Base-by-base conservation (phyloP, 495 filamentous ascomycete species). In the Xylaria nigripes region DNA sequence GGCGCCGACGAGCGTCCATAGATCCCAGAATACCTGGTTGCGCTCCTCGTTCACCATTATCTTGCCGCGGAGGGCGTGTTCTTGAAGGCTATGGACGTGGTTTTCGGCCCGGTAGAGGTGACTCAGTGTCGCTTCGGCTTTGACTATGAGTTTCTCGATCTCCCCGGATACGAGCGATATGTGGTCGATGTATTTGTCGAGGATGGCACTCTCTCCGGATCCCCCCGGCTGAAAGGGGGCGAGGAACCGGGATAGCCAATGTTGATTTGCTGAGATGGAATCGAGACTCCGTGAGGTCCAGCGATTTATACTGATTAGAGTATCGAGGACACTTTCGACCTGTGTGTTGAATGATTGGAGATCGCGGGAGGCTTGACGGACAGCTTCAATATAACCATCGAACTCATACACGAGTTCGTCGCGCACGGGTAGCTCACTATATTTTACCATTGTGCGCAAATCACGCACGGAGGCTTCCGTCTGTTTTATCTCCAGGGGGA, bases 381-480 rank as follows among this genome's bases (percentile, higher is more conserved):
- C 79, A 6, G 75, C 77, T 6, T 82, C 77, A 58, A 87, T 80
- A 70, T 86, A 86, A 25, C 76, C 78, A 59, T 80, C 74, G 48
- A 89, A 82, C 61, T 86, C 85, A 16, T 81, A 74, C 3, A 84
- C 78, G 6, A 89, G 70, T 61, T 86, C 82, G 25, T 80, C 78
- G 38, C 80, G 78, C 23, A 58, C 50, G 30, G 66, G 61, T 6
- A 77, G 59, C 18, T 68, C 64, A 65, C 71, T 75, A 58, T 67
- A 66, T 29, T 68, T 67, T 38, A 89, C 83, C 42, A 84, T 65
- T 48, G 86, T 84, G 12, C 83, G 80, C 22, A 90, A 71, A 53
- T 89, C 86, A 54, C 87, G 83, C 22, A 91, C 83, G 4, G 83
- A 81, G 18, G 81, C 73, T 61, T 90, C 86, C 16, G 83, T 80